phyloP scores from a whole-genome alignment of 2,329 filamentous ascomycete genomes.

The Apiospora kogelbergensis region DNA sequence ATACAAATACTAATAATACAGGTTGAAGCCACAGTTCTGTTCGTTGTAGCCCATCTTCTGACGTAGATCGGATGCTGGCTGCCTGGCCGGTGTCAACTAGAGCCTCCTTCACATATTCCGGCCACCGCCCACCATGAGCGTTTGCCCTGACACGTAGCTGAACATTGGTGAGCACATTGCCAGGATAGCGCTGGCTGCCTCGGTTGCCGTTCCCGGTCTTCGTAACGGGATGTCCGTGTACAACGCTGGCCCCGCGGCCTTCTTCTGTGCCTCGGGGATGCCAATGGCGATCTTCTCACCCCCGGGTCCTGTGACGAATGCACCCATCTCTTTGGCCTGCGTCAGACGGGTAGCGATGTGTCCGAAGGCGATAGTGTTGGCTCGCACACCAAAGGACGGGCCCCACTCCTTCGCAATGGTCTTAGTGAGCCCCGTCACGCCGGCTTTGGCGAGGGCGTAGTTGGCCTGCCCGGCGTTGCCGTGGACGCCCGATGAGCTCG shows the following conservation, averaged over 20 bases:
- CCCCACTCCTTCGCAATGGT: conserved; percentile 94
- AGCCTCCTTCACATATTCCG: conserved; percentile 56
- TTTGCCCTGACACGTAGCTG: conserved; percentile 83
- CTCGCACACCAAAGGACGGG: conserved; percentile 75
- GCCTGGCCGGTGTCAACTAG: neutral
- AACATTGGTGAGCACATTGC: conserved; percentile 81
- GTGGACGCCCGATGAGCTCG: conserved; percentile 76
- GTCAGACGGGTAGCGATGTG: conserved; percentile 79
- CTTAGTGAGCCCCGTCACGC: conserved; percentile 79
- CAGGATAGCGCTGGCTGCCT: conserved; percentile 76
- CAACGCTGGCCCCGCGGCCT: conserved; percentile 38
- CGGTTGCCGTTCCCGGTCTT: conserved; percentile 73
- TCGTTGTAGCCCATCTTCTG: neutral
- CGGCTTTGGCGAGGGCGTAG: conserved; percentile 83
- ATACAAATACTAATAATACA: conserved; percentile 11
- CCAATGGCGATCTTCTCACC: conserved; percentile 75
- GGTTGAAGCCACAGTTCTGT: conserved; percentile 9
- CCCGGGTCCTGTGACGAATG: conserved; percentile 73
- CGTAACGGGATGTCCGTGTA: conserved; percentile 76
- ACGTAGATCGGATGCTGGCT: neutral
- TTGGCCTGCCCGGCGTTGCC: conserved; percentile 92
- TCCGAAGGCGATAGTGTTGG: conserved; percentile 84
- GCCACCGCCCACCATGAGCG: conserved; percentile 82
- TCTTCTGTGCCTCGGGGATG: conserved; percentile 64
- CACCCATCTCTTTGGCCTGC: conserved; percentile 80